phyloP scores from a whole-genome alignment of 768 basidiomycete genomes.

The Boletus rufocinnamomeus region DNA sequence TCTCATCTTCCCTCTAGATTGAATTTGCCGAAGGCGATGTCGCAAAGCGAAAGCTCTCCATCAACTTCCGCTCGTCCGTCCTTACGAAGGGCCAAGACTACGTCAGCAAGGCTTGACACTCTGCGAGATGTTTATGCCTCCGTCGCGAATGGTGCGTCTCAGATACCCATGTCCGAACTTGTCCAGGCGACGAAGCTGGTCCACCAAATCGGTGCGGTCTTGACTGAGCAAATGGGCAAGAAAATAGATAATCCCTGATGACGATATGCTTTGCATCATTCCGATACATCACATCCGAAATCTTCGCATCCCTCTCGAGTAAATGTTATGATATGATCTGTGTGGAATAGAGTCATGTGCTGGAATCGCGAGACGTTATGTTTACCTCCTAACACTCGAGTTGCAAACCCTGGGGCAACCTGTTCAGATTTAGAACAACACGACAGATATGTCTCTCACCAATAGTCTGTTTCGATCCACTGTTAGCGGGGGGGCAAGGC shows the following conservation, averaged over 20 bases:
- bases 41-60: slow-evolving; percentile 14
- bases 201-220: slow-evolving; percentile 45
- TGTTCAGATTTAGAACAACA: neutral
- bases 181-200: slow-evolving; percentile 47
- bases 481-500: neutral
- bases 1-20: neutral
- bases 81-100: slow-evolving; percentile 41
- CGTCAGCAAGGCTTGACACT: slow-evolving; percentile 45
- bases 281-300: slow-evolving; percentile 51
- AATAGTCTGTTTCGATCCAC: neutral
- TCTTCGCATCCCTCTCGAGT: slow-evolving; percentile 1
- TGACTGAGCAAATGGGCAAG: slow-evolving; percentile 48
- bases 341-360: neutral
- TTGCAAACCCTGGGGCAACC: neutral
- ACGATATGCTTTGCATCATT: slow-evolving; percentile 5
- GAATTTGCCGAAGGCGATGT: slow-evolving; percentile 5
- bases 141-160: slow-evolving; percentile 46
- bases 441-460: neutral
- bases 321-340: slow-evolving; percentile 1
- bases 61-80: slow-evolving; percentile 16
- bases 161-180: slow-evolving; percentile 51
- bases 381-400: slow-evolving; percentile 1
- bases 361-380: neutral
- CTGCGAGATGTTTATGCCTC: slow-evolving; percentile 47
- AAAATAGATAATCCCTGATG: slow-evolving; percentile 29